Conservation (phyloP, 2,329 filamentous ascomycete species). For the Venturia carpophila region DNA sequence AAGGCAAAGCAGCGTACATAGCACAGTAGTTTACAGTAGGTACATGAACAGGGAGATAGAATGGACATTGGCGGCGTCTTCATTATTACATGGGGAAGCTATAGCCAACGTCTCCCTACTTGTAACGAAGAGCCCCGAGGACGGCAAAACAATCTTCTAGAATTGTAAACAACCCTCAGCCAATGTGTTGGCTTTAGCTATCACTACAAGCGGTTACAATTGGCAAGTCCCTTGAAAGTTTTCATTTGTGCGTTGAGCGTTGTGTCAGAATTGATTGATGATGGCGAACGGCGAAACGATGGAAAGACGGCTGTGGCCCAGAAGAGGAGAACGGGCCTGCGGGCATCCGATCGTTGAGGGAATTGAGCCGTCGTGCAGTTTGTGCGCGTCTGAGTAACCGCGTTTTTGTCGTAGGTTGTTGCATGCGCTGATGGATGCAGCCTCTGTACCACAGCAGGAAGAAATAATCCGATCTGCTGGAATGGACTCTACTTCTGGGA, state of each 20-base stretch:
- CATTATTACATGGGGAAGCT: neutral
- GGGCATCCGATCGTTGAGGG: neutral
- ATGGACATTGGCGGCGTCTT: neutral
- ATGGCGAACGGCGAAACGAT: neutral
- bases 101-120: neutral
- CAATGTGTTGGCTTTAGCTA: neutral
- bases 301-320: neutral
- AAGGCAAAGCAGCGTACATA: neutral
- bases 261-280: neutral
- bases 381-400: slow-evolving; percentile 1
- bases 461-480: neutral
- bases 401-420: neutral
- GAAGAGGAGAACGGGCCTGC: slow-evolving; percentile 1
- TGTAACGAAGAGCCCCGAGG: neutral
- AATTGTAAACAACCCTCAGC: neutral
- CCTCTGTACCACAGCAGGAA: neutral
- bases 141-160: neutral
- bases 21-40: neutral
- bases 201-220: neutral
- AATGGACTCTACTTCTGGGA: neutral
- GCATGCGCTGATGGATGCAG: neutral
- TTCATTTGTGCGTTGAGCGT: neutral
- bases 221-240: neutral
- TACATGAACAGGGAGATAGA: neutral
- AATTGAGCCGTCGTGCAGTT: neutral